Conservation (phyloP, 148 eudicot species). For the Bassia scoparia region DNA sequence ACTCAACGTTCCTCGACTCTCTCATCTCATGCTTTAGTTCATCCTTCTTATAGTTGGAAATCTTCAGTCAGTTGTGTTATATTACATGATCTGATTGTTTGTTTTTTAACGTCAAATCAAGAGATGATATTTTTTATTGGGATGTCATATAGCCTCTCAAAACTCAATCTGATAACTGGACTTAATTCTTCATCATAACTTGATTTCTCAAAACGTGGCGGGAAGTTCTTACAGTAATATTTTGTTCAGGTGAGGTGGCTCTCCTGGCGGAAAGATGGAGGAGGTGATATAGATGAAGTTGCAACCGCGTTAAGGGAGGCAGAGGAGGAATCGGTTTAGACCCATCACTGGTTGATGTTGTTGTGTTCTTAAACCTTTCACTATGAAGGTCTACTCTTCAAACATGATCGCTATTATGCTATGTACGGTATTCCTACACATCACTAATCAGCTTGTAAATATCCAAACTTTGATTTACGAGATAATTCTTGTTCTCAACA, state of each 20-base stretch:
- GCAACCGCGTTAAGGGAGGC: conserved; percentile 84
- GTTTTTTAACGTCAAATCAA: no score
- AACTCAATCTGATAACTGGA: no score
- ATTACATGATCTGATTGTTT: no score
- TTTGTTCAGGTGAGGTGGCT: conserved; percentile 71
- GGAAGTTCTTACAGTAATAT: no score
- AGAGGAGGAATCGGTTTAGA: conserved; percentile 89
- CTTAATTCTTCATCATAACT: no score
- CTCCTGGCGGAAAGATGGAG: conserved; percentile 91
- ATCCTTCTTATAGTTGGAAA: background rate
- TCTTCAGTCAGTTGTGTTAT: no score
- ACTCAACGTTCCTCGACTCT: conserved; percentile 50
- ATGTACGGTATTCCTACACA: background rate
- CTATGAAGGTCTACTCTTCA: conserved; percentile 48
- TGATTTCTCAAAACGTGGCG: no score
- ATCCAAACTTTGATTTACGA: background rate
- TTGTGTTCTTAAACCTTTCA: conserved; percentile 67
- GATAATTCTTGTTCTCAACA: conserved; percentile 13
- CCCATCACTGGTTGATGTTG: conserved; percentile 70
- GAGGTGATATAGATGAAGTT: conserved; percentile 63
- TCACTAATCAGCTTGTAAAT: background rate
- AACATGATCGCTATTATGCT: background rate
- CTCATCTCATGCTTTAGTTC: conserved; percentile 46
- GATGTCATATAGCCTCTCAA: no score
- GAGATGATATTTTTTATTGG: no score